These are phyloP conservation scores for Backusella parvicylindrica DNA, from an alignment of 192 early-diverging fungal species.

Conservation along the genomic window DNA sequence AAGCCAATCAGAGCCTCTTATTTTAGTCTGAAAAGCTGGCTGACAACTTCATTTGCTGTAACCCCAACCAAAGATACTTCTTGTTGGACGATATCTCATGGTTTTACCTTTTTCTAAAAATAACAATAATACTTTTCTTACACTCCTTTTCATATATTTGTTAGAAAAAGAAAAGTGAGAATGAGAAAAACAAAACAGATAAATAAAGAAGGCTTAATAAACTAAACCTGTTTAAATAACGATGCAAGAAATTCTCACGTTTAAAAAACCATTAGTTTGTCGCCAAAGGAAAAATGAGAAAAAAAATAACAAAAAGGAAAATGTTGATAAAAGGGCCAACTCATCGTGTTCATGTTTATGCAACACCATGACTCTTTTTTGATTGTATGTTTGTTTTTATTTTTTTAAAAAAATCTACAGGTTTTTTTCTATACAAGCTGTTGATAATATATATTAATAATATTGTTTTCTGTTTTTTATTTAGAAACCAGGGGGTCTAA, in stretches of 20 bases:
- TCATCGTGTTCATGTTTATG: not conserved
- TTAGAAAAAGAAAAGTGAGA: not conserved
- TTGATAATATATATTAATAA: not conserved
- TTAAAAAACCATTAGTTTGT: not conserved
- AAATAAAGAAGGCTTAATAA: not conserved
- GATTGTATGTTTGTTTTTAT: not conserved
- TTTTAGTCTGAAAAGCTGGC: not conserved
- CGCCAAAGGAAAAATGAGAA: not conserved
- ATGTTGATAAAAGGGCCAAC: not conserved
- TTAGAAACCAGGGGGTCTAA: constrained; percentile 15
- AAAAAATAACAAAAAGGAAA: not conserved
- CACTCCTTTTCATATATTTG: not conserved
- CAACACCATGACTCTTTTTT: not conserved
- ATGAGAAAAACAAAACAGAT: not conserved
- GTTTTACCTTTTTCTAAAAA: not conserved
- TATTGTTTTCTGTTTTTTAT: not conserved
- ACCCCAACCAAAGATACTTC: not conserved
- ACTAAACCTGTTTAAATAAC: not conserved
- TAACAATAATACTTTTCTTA: not conserved
- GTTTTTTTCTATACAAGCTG: not conserved
- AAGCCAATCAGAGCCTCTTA: not conserved
- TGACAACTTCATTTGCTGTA: not conserved
- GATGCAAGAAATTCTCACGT: not conserved
- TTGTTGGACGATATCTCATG: not conserved
- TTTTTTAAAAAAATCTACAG: not conserved